Evolutionary conservation across 495 filamentous ascomycete species (phyloP), one percentile per base, ranked within the genome.

Genomic region (Neurospora sp.): DNA sequence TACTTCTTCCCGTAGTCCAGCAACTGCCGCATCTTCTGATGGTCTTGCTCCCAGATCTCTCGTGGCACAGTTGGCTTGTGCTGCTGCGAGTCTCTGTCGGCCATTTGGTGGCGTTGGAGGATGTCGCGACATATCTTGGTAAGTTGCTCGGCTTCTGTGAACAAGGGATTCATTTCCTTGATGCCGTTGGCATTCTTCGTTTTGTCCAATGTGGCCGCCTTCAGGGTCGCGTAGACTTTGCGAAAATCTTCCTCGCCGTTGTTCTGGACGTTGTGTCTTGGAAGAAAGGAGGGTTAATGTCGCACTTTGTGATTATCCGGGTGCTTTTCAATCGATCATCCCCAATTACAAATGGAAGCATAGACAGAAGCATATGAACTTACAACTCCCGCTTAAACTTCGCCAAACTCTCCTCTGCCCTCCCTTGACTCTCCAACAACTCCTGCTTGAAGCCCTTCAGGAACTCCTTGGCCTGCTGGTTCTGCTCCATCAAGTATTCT

Each of bases 31-130:
- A 80, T 77, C 2, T 81, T 74, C 62, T 77, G 71, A 18, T 78
- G 76, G 42, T 85, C 83, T 54, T 83, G 72, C 72, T 77, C 75
- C 83, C 83, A 85, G 23, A 71, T 75, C 48, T 76, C 77, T 11
- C 74, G 75, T 3, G 81, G 83, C 10, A 79, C 20, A 39, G 18
- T 70, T 5, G 66, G 37, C 1, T 35, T 66, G 54, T 66, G 27
- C 23, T 16, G 6, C 39, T 70, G 44, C 35, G 72, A 74, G 4
- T 76, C 75, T n/a, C 12, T 39, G n/a, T 79, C 74, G 4, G 71
- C 73, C 9, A 48, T 71, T 1, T 74, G 71, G 48, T 81, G 76
- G 39, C 72, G 73, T 3, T 73, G 20, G 5, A 80, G 72, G n/a
- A 80, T 76, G 6, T 40, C 48, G n/a, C 73, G 72, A 46, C 74